Percentiles rank a stretch among this genome's conserved stretches.
These are phyloP conservation scores for Dryas octopetala DNA, from an alignment of 306 rosid species.

Conservation along the genomic window DNA sequence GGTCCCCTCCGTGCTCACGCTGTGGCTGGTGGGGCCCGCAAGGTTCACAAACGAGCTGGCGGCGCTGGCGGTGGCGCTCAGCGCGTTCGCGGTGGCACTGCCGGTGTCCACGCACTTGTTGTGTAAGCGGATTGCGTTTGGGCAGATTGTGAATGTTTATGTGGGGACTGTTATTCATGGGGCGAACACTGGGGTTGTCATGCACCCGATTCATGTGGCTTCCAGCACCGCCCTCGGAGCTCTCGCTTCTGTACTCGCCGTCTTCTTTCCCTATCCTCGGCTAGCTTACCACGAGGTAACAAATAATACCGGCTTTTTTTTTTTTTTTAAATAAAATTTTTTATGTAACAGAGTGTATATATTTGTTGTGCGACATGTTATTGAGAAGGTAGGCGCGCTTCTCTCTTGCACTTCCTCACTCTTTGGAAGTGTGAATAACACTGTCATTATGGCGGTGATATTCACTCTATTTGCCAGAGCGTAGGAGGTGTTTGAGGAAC, in stretches of 20 bases:
- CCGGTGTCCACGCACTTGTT: slow-evolving; percentile 56
- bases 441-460: background rate
- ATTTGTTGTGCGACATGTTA: too few species aligned
- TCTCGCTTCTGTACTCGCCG: slow-evolving; percentile 58
- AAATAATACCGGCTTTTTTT: background rate
- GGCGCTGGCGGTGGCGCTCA: slow-evolving; percentile 33
- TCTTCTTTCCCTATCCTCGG: slow-evolving; percentile 66
- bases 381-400: too few species aligned
- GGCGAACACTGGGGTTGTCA: slow-evolving; percentile 28
- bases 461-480: background rate
- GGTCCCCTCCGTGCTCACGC: slow-evolving; percentile 33
- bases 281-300: slow-evolving; percentile 52
- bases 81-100: slow-evolving; percentile 57
- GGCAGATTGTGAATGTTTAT: slow-evolving; percentile 66
- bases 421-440: too few species aligned
- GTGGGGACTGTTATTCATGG: slow-evolving; percentile 59
- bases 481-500: background rate
- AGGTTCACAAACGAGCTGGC: slow-evolving; percentile 31
- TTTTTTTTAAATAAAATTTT: too few species aligned
- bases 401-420: too few species aligned
- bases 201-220: slow-evolving; percentile 55
- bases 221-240: slow-evolving; percentile 68
- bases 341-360: too few species aligned
- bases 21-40: slow-evolving; percentile 49
- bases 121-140: slow-evolving; percentile 68